phyloP scores from a whole-genome alignment of 2,329 filamentous ascomycete genomes.

The Botryotinia narcissicola region DNA sequence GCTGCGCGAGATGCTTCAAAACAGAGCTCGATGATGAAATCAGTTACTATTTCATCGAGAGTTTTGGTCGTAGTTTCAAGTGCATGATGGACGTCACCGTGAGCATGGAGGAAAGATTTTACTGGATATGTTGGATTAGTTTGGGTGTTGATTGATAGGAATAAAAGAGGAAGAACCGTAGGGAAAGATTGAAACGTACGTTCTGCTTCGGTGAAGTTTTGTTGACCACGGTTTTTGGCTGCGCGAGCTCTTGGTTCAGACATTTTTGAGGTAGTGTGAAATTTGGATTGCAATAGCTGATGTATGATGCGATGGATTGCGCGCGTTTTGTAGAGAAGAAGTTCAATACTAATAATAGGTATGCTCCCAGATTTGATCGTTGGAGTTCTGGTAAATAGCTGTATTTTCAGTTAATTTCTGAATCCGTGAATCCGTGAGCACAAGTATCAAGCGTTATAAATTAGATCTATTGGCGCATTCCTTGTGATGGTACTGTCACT shows the following conservation, averaged over 20 bases:
- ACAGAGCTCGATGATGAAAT: conserved; percentile 92
- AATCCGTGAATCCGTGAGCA: too few species aligned
- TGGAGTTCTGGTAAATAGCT: not conserved
- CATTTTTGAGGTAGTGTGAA: conserved; percentile 19
- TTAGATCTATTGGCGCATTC: not conserved
- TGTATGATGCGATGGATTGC: not conserved
- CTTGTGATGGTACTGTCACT: not conserved
- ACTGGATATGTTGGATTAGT: conserved; percentile 47
- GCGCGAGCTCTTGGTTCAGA: conserved; percentile 77
- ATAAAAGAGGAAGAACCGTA: not conserved
- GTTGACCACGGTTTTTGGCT: conserved; percentile 77
- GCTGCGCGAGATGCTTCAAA: conserved; percentile 86
- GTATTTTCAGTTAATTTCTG: too few species aligned
- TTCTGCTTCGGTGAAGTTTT: conserved; percentile 74
- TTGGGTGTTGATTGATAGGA: not conserved
- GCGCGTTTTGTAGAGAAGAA: not conserved
- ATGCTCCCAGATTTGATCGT: not conserved
- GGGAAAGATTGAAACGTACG: conserved; percentile 47
- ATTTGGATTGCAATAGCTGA: not conserved
- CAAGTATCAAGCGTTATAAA: not conserved
- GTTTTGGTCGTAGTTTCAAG: conserved; percentile 81
- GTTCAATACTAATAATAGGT: not conserved
- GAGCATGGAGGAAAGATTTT: conserved; percentile 71
- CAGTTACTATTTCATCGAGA: conserved; percentile 92
- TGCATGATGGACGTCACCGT: conserved; percentile 74